Conservation (phyloP, 805 yeast genomes). For the Limtongia smithiae region DNA sequence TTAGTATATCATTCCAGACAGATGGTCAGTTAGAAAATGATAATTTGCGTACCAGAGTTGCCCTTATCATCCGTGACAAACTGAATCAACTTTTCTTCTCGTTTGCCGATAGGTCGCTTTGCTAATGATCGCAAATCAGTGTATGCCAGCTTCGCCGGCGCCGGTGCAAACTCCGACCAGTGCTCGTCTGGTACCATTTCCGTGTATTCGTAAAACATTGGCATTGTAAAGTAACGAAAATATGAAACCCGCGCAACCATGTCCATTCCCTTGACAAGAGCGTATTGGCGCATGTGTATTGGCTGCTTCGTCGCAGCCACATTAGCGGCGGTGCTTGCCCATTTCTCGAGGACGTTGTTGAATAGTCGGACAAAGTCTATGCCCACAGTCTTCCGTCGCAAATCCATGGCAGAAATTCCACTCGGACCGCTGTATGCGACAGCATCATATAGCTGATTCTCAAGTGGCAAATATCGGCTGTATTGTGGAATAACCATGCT, state of each 20-base stretch:
- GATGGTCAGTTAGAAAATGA: too few relatives aligned
- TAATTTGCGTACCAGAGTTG: too few relatives aligned
- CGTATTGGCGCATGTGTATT: constrained; percentile 36
- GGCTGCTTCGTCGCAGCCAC: constrained; percentile 33
- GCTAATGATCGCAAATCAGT: not conserved
- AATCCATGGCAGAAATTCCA: constrained; percentile 61
- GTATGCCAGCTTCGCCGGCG: constrained; percentile 3
- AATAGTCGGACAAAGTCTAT: constrained; percentile 50
- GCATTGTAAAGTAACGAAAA: constrained; percentile 57
- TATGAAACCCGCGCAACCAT: constrained; percentile 71
- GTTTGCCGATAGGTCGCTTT: not conserved
- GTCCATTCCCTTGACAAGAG: constrained; percentile 61
- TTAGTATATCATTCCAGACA: too few relatives aligned
- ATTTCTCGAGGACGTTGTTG: constrained; percentile 49
- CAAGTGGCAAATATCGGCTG: constrained; percentile 60
- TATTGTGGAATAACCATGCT: constrained; percentile 27
- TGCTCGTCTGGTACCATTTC: constrained; percentile 31
- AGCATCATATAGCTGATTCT: constrained; percentile 57
- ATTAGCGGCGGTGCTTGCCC: constrained; percentile 42
- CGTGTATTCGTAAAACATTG: constrained; percentile 39
- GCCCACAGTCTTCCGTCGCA: constrained; percentile 54
- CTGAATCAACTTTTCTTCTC: not conserved
- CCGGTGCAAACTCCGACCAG: constrained; percentile 35
- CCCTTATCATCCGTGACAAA: not conserved
- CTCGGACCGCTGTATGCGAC: constrained; percentile 41